These are phyloP conservation scores for Boletus subparvulus DNA, from an alignment of 768 basidiomycete species.

Conservation along the genomic window DNA sequence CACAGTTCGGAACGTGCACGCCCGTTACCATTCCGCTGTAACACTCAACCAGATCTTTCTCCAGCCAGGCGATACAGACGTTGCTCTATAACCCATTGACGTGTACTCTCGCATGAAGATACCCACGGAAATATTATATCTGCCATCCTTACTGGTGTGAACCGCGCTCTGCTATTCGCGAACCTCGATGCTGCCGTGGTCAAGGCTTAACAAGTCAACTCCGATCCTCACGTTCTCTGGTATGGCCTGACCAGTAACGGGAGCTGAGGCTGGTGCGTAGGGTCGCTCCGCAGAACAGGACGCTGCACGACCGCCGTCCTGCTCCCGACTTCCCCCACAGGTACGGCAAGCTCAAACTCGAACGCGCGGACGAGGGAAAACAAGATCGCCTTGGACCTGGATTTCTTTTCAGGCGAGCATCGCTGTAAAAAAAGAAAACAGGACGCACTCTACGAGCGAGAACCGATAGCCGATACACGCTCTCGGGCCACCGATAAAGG, in stretches of 20 bases:
- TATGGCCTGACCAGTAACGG: constrained; percentile 34
- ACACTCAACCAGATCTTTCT: constrained; percentile 94
- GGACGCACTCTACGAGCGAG: constrained; percentile 53
- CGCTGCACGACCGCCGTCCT: constrained; percentile 38
- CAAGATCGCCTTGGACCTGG: constrained; percentile 43
- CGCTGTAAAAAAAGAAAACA: no score
- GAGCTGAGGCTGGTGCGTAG: constrained; percentile 41
- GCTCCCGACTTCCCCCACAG: constrained; percentile 39
- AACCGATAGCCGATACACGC: constrained; percentile 71
- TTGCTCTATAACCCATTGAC: constrained; percentile 72
- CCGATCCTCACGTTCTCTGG: background rate
- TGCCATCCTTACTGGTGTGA: constrained; percentile 64
- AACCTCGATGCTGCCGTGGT: constrained; percentile 66
- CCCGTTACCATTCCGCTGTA: constrained; percentile 87
- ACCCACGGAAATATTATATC: constrained; percentile 80
- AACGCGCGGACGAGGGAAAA: constrained; percentile 53
- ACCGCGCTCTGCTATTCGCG: constrained; percentile 92
- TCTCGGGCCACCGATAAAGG: constrained; percentile 64
- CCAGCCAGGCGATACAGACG: constrained; percentile 60
- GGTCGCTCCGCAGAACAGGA: constrained; percentile 44
- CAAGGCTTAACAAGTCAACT: constrained; percentile 36
- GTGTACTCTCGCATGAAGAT: constrained; percentile 91
- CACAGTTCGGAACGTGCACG: constrained; percentile 56
- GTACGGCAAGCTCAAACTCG: constrained; percentile 53
- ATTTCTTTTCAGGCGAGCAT: background rate